Conservation (phyloP, 2,329 filamentous ascomycete species). For the Elsinoe necatrix region DNA sequence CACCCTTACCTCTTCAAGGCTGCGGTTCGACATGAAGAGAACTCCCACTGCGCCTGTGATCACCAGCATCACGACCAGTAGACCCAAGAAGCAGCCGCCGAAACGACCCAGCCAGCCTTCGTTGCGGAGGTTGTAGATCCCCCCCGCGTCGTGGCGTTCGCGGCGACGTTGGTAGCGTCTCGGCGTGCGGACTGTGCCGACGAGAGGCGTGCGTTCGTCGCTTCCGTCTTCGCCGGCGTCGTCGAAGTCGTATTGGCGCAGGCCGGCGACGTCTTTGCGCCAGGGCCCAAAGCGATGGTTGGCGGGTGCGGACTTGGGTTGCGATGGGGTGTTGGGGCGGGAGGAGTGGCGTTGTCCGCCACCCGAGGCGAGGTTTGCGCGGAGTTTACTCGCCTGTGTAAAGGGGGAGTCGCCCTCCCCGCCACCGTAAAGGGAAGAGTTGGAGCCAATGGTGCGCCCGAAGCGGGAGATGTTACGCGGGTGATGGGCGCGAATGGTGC, state of each 20-base stretch:
- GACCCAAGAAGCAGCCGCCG: conserved; percentile 79
- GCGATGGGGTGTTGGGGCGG: conserved; percentile 58
- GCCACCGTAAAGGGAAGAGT: conserved; percentile 55
- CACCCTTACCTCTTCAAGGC: conserved; percentile 69
- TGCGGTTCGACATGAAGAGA: conserved; percentile 84
- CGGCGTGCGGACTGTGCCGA: conserved; percentile 55
- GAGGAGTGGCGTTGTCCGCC: conserved; percentile 56
- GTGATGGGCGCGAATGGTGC: conserved; percentile 48
- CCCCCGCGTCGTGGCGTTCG: conserved; percentile 46
- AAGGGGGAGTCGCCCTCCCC: conserved; percentile 58
- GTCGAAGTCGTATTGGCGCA: conserved; percentile 66
- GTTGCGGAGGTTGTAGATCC: conserved; percentile 33
- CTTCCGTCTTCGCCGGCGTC: conserved; percentile 57
- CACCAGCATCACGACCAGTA: conserved; percentile 69
- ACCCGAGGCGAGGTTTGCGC: conserved; percentile 44
- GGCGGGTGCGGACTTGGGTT: conserved; percentile 42
- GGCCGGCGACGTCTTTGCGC: conserved; percentile 50
- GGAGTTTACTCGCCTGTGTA: conserved; percentile 58
- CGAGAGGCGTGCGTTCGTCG: conserved; percentile 72
- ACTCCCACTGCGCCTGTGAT: conserved; percentile 81
- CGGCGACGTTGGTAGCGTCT: conserved; percentile 37
- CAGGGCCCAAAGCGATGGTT: conserved; percentile 32
- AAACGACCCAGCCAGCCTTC: conserved; percentile 48
- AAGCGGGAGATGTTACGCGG: conserved; percentile 76
- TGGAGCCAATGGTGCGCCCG: conserved; percentile 58